A percentile compares a stretch with the other conserved stretches of the same genome.
These are phyloP conservation scores for Trichophyton schoenleinii DNA, from an alignment of 2,329 filamentous ascomycete species.

Conservation along the genomic window DNA sequence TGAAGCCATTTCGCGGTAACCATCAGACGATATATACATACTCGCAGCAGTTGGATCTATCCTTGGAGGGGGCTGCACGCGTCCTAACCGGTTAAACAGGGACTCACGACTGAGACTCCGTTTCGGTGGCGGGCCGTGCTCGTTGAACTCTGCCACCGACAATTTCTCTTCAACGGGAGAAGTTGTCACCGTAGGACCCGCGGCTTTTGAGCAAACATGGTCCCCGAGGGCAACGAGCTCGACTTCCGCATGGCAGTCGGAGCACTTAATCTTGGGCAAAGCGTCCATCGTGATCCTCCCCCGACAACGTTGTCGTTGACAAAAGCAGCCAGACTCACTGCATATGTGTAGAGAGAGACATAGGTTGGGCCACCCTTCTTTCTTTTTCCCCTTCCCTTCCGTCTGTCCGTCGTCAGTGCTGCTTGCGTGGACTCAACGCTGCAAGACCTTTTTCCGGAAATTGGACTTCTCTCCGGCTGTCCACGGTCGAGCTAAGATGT, in stretches of 20 bases:
- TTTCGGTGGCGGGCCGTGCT: slow-evolving; percentile 7
- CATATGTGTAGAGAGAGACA: background rate
- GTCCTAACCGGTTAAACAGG: slow-evolving; percentile 29
- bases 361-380: background rate
- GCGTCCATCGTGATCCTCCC: slow-evolving; percentile 34
- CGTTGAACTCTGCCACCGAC: background rate
- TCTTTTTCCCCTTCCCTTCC: background rate
- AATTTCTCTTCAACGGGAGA: background rate
- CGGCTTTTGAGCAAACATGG: slow-evolving; percentile 51
- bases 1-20: background rate
- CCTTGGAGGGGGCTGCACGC: slow-evolving; percentile 38
- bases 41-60: slow-evolving; percentile 49
- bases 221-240: slow-evolving; percentile 79
- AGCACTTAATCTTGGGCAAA: slow-evolving; percentile 78
- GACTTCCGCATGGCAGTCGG: slow-evolving; percentile 62
- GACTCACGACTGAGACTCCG: slow-evolving; percentile 3
- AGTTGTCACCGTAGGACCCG: background rate
- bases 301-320: background rate
- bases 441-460: background rate
- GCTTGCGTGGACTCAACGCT: background rate
- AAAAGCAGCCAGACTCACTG: background rate
- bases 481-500: background rate
- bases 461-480: background rate
- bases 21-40: slow-evolving; percentile 27
- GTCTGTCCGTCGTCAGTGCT: background rate